A percentile compares a stretch with the other conserved stretches of the same genome.
Conservation (phyloP, 768 basidiomycete species). For the Porpolomopsis calyptriformis region DNA sequence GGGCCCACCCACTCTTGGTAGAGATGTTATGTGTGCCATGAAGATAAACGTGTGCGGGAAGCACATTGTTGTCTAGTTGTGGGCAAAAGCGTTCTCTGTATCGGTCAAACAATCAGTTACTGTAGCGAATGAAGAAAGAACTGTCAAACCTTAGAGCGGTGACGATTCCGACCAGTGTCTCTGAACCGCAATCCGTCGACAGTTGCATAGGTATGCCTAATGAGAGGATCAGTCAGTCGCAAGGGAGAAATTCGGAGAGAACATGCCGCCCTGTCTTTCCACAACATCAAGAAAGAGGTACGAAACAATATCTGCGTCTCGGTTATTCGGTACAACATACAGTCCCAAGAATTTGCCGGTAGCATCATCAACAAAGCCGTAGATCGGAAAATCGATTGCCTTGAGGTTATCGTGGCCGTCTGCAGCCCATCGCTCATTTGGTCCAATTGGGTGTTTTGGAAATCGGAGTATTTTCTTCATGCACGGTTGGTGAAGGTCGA, state of each 20-base stretch:
- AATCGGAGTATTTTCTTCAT: slow-evolving; percentile 17
- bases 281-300: slow-evolving; percentile 19
- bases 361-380: slow-evolving; percentile 18
- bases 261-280: slow-evolving; percentile 15
- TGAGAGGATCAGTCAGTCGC: not conserved
- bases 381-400: slow-evolving; percentile 22
- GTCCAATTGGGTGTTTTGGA: slow-evolving; percentile 14
- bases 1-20: slow-evolving; percentile 21
- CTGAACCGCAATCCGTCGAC: slow-evolving; percentile 23
- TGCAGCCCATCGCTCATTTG: slow-evolving; percentile 22
- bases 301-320: slow-evolving; percentile 13
- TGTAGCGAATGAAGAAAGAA: not conserved
- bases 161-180: slow-evolving; percentile 20
- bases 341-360: slow-evolving; percentile 19
- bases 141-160: slow-evolving; percentile 18
- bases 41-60: slow-evolving; percentile 20
- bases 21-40: slow-evolving; percentile 21
- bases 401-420: slow-evolving; percentile 27
- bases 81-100: slow-evolving; percentile 8
- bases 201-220: slow-evolving; percentile 22
- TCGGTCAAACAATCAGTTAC: slow-evolving; percentile 10
- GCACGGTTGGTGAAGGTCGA: slow-evolving; percentile 15
- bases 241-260: not conserved
- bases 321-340: slow-evolving; percentile 25
- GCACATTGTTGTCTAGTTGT: slow-evolving; percentile 10